Base-by-base conservation (phyloP, 2,329 filamentous ascomycete genomes). In the Pseudocercospora eumusae region DNA sequence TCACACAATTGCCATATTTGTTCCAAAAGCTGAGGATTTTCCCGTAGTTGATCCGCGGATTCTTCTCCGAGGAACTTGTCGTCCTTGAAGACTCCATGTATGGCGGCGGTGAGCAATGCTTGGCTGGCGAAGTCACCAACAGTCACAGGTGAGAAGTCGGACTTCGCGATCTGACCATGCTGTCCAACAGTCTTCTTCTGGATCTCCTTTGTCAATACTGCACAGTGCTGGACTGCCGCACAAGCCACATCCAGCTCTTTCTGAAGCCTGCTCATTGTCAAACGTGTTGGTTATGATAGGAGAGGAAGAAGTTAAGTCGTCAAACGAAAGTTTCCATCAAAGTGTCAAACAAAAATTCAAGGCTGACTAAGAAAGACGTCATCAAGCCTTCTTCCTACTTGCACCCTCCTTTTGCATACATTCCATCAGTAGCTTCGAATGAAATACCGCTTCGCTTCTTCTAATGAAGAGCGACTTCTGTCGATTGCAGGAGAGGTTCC, bases 61-160 rank as follows among this genome's bases (percentile, higher is more conserved):
- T 88, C 86, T 73, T 88, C 86, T 60, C 85, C 86, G 44, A 88
- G 77, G 65, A 87, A 86, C n/a, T 71, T 70, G 67, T 88, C 85
- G 2, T 74, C 64, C 0, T 85, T 84, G 66, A 85, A 87, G 52
- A 74, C 78, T 27, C 75, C 73, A 68, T 81, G 83, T 50, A 88
- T 75, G 27, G 83, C 81, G 60, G 77, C 78, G 68, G 87, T 87
- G 67, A 88, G 79, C 36, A 88, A 76, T 9, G 85, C 85, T 72
- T 88, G 86, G 1, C 84, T 82, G 44, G 84, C 85, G 69, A 88
- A 87, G 71, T 88, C 86, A 62, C 84, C 85, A 40, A 86, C 81
- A 0, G 86, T 88, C 56, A 88, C 86, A 23, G 86, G 86, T 0
- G 82, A 83, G 54, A 79, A 76, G 71, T 88, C 86, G 60, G 77